Base-by-base conservation (phyloP, 2,329 filamentous ascomycete genomes). In the Arthrobotrys iridis region DNA sequence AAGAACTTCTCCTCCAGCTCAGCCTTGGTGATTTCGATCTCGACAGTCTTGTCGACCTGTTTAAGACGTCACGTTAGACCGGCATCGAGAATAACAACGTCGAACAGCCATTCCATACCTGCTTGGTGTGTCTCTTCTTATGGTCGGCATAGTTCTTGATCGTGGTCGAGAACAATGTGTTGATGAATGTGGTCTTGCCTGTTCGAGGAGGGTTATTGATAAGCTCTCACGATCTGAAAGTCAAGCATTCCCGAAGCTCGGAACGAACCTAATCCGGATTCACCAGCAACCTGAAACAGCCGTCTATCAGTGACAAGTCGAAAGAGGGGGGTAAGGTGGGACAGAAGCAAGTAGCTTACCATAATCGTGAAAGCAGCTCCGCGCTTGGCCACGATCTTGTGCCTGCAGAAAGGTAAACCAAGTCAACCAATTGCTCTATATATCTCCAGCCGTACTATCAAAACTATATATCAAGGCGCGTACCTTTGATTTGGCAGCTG, bases 61-160 rank as follows among this genome's bases (percentile, higher is more conserved):
- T 55, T 37, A 7, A 0, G 45, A 33, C 8, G 30, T 18, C 41
- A 37, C 24, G 46, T 67, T 30, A 68, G 35, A 13, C 26, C 18
- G 7, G 4, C 15, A 22, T 4, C 18, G 18, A 7, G 18, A 22
- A 48, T 5, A 15, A 37, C 20, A 37, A 3, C 3, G 10, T 24
- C 15, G 37, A n/a, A 11, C 6, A n/a, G 24, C 40, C 13, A 43
- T 55, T 4, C 41, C 57, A 22, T 76, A 76, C 71, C 87, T 99
- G 95, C 89, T 99, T 99, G 85, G 95, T 92, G 85, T 99, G 95
- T 82, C 95, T 92, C 85, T 93, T 92, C 88, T 97, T 97, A 89
- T 99, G 94, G 85, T 99, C 95, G 88, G 95, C 95, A 84, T 99
- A 99, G 88, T 98, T 99, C 88, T 99, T 99, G 89, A 99, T 99